phyloP scores from a whole-genome alignment of 1,139 yeast genomes.

The Pichia sp. region DNA sequence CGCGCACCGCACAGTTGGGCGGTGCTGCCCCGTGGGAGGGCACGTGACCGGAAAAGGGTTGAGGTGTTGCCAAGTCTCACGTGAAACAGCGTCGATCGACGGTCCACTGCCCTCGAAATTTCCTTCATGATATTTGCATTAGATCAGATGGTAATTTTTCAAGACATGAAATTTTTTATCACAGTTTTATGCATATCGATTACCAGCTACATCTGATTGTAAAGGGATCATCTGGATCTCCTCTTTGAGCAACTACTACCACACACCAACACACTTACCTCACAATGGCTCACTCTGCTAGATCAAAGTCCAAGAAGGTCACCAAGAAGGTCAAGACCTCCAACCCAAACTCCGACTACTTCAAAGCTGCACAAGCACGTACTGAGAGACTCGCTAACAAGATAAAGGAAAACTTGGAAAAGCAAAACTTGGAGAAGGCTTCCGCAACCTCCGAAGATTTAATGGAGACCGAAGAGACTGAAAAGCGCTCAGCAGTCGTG shows the following conservation, averaged over 20 bases:
- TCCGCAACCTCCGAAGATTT: constrained; percentile 21
- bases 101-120: neutral
- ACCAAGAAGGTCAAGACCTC: constrained; percentile 59
- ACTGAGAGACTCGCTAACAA: constrained; percentile 61
- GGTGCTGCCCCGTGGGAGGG: neutral
- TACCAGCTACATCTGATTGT: no score
- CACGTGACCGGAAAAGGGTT: neutral
- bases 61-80: no score
- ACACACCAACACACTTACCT: neutral
- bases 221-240: no score
- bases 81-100: no score
- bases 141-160: no score
- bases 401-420: constrained; percentile 39
- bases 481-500: constrained; percentile 3
- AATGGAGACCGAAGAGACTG: constrained; percentile 28
- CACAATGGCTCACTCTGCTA: constrained; percentile 78
- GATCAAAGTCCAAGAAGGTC: constrained; percentile 73
- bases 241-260: neutral
- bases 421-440: constrained; percentile 31
- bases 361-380: constrained; percentile 62
- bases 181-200: neutral
- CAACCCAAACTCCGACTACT: constrained; percentile 51
- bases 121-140: neutral
- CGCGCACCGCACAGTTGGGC: constrained; percentile 8
- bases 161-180: no score